phyloP scores from a whole-genome alignment of 768 basidiomycete genomes.

The Serendipita indica region DNA sequence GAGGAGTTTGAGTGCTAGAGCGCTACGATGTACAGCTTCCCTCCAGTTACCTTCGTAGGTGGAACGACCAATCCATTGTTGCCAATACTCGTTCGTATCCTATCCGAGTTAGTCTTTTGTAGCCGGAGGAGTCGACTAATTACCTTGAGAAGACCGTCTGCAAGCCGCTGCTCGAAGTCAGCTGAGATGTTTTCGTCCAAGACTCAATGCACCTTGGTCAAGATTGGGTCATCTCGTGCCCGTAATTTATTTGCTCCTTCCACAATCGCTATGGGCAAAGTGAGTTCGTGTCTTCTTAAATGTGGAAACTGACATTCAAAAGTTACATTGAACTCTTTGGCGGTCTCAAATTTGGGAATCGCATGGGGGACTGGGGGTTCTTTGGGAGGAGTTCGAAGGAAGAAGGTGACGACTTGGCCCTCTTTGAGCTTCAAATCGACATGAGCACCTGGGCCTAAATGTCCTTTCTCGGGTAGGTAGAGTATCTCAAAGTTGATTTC shows the following conservation, averaged over 20 bases:
- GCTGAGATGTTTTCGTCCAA: no score
- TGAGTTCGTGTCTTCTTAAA: slow-evolving; percentile 9
- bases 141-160: slow-evolving; percentile 44
- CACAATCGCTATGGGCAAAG: slow-evolving; percentile 26
- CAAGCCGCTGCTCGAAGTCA: slow-evolving; percentile 46
- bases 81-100: slow-evolving; percentile 76
- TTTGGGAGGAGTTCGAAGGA: slow-evolving; percentile 55
- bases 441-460: slow-evolving; percentile 52
- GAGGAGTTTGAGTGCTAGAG: slow-evolving; percentile 82
- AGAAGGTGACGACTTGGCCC: slow-evolving; percentile 83
- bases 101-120: slow-evolving; percentile 18
- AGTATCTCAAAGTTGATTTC: slow-evolving; percentile 41
- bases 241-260: slow-evolving; percentile 32
- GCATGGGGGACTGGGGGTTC: background rate
- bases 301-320: slow-evolving; percentile 14
- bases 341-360: slow-evolving; percentile 8
- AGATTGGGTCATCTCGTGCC: slow-evolving; percentile 36
- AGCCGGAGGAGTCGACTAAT: slow-evolving; percentile 9
- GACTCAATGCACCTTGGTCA: background rate
- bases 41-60: slow-evolving; percentile 92
- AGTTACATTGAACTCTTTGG: background rate
- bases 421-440: slow-evolving; percentile 51
- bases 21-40: slow-evolving; percentile 84
- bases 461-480: slow-evolving; percentile 54
- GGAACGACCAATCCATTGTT: slow-evolving; percentile 73